Conservation (phyloP, 495 filamentous ascomycete genomes). For the Xylaria palmicola region DNA sequence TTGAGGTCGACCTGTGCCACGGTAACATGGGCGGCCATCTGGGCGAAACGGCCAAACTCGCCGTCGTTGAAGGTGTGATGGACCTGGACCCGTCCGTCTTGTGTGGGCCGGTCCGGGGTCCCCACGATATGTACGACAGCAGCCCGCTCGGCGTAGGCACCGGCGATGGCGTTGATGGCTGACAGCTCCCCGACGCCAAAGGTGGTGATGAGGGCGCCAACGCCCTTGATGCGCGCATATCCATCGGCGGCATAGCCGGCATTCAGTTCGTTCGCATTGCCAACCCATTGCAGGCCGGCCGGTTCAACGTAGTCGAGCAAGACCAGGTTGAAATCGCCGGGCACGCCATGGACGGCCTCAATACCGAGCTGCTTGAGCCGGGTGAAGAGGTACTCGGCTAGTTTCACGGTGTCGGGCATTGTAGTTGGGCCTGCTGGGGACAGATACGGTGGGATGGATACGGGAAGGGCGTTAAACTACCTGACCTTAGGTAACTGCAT, state of each 20-base stretch:
- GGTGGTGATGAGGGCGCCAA: conserved; percentile 63
- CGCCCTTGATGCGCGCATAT: conserved; percentile 63
- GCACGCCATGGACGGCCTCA: conserved; percentile 55
- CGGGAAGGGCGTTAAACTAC: background rate
- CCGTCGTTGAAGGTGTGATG: conserved; percentile 83
- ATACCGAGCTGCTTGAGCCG: conserved; percentile 62
- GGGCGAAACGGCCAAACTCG: conserved; percentile 68
- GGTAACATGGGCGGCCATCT: conserved; percentile 65
- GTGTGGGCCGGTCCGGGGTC: conserved; percentile 49
- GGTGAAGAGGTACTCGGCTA: conserved; percentile 55
- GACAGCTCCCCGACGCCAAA: conserved; percentile 70
- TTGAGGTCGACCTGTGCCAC: conserved; percentile 60
- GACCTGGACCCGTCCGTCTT: conserved; percentile 52
- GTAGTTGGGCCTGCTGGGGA: background rate
- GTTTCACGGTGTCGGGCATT: conserved; percentile 25
- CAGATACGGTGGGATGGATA: background rate
- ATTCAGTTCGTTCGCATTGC: conserved; percentile 68
- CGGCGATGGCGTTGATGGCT: conserved; percentile 61
- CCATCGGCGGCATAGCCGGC: conserved; percentile 68
- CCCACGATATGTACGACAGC: conserved; percentile 73
- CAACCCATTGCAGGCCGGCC: conserved; percentile 61
- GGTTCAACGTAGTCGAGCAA: conserved; percentile 57
- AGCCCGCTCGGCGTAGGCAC: conserved; percentile 62
- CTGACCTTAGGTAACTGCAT: background rate
- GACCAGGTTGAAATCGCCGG: conserved; percentile 63